Conservation (phyloP, 495 filamentous ascomycete species). For the Massariosphaeria phaeospora region DNA sequence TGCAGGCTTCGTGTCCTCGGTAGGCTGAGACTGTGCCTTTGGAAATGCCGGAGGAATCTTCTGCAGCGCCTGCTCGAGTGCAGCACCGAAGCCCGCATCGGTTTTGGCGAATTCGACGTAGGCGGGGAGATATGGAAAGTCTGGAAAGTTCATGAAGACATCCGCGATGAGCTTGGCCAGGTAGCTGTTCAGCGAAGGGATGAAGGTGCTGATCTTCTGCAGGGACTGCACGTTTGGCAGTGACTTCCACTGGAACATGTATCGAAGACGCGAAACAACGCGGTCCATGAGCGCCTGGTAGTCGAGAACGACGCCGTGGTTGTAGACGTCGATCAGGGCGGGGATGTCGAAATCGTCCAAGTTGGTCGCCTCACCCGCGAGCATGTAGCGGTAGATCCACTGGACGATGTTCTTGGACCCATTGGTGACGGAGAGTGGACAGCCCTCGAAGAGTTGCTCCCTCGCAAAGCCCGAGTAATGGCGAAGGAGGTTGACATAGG, state of each 20-base stretch:
- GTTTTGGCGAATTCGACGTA: no score
- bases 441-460: not conserved
- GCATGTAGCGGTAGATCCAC: slow-evolving; percentile 27
- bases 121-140: no score
- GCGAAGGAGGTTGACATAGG: slow-evolving; percentile 8
- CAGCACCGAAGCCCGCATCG: not conserved
- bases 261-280: not conserved
- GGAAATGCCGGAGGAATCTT: no score
- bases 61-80: not conserved
- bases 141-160: no score
- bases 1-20: no score
- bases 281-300: not conserved
- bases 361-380: slow-evolving; percentile 3
- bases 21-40: no score
- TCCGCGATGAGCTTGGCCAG: not conserved
- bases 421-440: slow-evolving; percentile 5
- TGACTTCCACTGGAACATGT: not conserved
- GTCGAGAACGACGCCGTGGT: not conserved
- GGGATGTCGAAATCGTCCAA: not conserved
- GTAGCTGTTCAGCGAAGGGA: not conserved
- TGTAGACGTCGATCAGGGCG: not conserved
- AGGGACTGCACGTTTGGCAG: not conserved
- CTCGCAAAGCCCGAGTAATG: slow-evolving; percentile 10
- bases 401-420: slow-evolving; percentile 7
- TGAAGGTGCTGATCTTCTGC: not conserved